Percentiles rank a stretch among this genome's conserved stretches.
These are phyloP conservation scores for Pseudogymnoascus sp. DNA, from an alignment of 2,329 filamentous ascomycete species.

Conservation along the genomic window DNA sequence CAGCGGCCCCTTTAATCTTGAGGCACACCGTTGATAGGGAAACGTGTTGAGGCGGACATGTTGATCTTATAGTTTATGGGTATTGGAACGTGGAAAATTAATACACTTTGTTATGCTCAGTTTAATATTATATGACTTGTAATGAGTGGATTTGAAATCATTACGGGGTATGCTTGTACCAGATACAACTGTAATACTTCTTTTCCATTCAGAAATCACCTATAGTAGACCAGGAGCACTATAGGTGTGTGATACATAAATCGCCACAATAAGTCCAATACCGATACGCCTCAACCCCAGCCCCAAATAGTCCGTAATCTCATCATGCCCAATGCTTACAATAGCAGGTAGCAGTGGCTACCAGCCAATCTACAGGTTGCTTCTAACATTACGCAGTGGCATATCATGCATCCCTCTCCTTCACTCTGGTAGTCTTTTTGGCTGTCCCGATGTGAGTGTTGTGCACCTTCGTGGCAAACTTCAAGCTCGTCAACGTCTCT, in stretches of 20 bases:
- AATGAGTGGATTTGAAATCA: background rate
- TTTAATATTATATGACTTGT: background rate
- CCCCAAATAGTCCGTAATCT: slow-evolving; percentile 5
- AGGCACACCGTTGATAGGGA: background rate
- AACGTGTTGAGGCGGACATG: background rate
- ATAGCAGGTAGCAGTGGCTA: background rate
- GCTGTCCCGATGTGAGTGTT: slow-evolving; percentile 91
- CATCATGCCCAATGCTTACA: slow-evolving; percentile 1
- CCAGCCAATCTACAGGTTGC: background rate
- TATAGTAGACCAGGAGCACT: slow-evolving; percentile 4
- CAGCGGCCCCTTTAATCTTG: background rate
- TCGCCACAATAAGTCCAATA: background rate
- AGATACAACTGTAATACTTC: background rate
- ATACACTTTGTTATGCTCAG: background rate
- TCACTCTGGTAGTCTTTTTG: slow-evolving; percentile 62
- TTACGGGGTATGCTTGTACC: background rate
- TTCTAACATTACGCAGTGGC: background rate
- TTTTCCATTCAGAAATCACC: background rate
- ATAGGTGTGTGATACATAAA: slow-evolving; percentile 7
- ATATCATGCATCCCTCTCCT: background rate
- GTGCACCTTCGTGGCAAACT: slow-evolving; percentile 91
- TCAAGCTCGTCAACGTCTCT: slow-evolving; percentile 89
- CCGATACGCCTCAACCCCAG: background rate
- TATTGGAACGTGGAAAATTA: background rate
- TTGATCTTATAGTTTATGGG: background rate